Evolutionary conservation across 768 basidiomycete genomes (phyloP), one percentile per base, ranked within the genome.

Genomic region (Tulasnella sp.): DNA sequence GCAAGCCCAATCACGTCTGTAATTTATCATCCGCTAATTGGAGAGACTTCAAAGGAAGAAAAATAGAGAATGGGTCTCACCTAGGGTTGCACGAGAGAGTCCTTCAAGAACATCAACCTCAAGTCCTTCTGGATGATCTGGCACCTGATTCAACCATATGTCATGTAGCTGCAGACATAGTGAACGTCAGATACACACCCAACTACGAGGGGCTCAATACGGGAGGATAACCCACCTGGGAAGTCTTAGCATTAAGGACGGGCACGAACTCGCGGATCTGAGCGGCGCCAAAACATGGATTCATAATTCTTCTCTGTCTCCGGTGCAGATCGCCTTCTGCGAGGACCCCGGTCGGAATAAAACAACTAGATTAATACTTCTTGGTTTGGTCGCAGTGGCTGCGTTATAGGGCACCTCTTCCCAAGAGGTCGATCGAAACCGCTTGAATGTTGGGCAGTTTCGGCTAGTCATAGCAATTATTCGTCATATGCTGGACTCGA

Each of bases 261-360:
- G 73, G 73, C 0, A 80, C 80, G 11, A 84, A 65, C 44, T 77
- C 78, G 1, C 82, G 73, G 41, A 84, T 75, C 63, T 83, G 82
- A 0, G 75, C 69, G 2, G 75, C 73, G 0, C 82, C 81, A 63
- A 85, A 85, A 0, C 82, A 82, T 11, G 83, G 83, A 62, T 84
- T 85, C 83, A 60, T 60, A 19, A 60, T 51, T 17, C 25, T 38
- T 12, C 30, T 29, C 52, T 60, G 51, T n/a, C 59, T 49, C 2
- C 49, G 59, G 42, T 59, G 57, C 3, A 48, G 45, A 21, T 60
- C 51, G 22, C 59, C 59, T 55, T 11, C 19, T 5, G 24, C n/a
- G n/a, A n/a, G n/a, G n/a, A n/a, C n/a, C n/a, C n/a, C 10, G 19
- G 41, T 3, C 31, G 12, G n/a, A 55, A 43, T 15, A 5, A 45